Conservation (phyloP, 257 asterid species). For the Lantana camara region DNA sequence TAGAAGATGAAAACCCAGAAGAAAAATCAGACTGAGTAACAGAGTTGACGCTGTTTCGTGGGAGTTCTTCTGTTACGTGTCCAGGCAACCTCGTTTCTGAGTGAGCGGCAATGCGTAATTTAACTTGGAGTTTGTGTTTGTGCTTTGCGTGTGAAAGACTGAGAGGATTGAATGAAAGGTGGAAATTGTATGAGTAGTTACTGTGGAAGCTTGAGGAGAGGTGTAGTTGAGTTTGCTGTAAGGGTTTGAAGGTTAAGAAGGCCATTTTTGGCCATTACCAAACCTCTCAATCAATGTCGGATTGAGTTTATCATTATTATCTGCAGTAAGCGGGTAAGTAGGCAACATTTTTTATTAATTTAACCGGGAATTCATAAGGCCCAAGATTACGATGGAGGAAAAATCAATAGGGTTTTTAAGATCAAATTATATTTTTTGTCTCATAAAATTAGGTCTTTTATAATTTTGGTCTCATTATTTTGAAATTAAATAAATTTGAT, state of each 20-base stretch:
- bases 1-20: slow-evolving; percentile 48
- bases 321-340: too few species aligned
- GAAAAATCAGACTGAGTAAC: slow-evolving; percentile 28
- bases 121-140: slow-evolving; percentile 26
- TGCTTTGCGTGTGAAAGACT: slow-evolving; percentile 23
- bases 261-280: slow-evolving; percentile 52
- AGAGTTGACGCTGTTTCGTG: slow-evolving; percentile 27
- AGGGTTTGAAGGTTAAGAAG: slow-evolving; percentile 50
- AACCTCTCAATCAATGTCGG: slow-evolving; percentile 22
- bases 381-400: too few species aligned
- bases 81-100: slow-evolving; percentile 34
- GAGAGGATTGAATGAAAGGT: slow-evolving; percentile 14
- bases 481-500: too few species aligned
- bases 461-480: too few species aligned
- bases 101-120: slow-evolving; percentile 40
- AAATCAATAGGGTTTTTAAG: too few species aligned
- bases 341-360: too few species aligned
- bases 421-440: too few species aligned
- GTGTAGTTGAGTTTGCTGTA: slow-evolving; percentile 55
- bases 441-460: too few species aligned
- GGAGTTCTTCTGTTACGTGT: slow-evolving; percentile 24
- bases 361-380: too few species aligned
- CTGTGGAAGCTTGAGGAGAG: slow-evolving; percentile 50
- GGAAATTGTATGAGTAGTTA: slow-evolving; percentile 43
- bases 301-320: not conserved